Percentiles rank a stretch among this genome's conserved stretches.
phyloP scores from a whole-genome alignment of 441 rosid genomes.

The Populus hybrid region DNA sequence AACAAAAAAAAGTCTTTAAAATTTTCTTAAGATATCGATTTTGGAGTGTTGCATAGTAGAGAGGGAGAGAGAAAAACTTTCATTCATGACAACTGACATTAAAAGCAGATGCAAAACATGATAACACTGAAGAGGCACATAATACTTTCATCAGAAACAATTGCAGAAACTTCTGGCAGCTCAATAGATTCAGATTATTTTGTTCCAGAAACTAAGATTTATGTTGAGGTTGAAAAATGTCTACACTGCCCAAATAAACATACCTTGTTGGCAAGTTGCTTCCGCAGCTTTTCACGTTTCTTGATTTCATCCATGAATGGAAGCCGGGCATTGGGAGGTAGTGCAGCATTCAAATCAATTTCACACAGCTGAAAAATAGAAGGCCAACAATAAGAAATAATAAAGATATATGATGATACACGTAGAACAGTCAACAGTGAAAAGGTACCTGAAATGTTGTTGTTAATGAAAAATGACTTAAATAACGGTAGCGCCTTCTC shows the following conservation, averaged over 20 bases:
- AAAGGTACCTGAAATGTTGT: constrained; percentile 71
- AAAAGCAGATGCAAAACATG: not conserved
- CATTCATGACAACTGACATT: not conserved
- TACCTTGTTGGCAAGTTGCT: constrained; percentile 77
- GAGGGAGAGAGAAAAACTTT: not conserved
- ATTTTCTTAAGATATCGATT: not conserved
- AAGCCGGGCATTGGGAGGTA: constrained; percentile 62
- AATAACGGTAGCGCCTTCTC: constrained; percentile 80
- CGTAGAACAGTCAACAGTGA: not conserved
- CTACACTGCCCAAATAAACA: not conserved
- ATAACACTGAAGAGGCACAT: not conserved
- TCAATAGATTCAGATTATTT: constrained; percentile 4
- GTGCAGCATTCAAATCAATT: constrained; percentile 65
- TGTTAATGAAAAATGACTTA: constrained; percentile 91
- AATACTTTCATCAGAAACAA: not conserved
- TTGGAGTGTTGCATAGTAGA: not conserved
- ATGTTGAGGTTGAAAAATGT: not conserved
- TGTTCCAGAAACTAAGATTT: not conserved
- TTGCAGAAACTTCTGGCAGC: not conserved
- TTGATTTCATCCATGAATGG: constrained; percentile 89
- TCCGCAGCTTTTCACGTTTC: constrained; percentile 84
- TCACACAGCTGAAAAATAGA: constrained; percentile 72
- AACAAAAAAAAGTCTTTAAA: not conserved
- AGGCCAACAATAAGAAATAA: constrained; percentile 8
- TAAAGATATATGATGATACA: not conserved